Conservation (phyloP, 1,284 basidiomycete genomes). For the Rhodofomes roseus region DNA sequence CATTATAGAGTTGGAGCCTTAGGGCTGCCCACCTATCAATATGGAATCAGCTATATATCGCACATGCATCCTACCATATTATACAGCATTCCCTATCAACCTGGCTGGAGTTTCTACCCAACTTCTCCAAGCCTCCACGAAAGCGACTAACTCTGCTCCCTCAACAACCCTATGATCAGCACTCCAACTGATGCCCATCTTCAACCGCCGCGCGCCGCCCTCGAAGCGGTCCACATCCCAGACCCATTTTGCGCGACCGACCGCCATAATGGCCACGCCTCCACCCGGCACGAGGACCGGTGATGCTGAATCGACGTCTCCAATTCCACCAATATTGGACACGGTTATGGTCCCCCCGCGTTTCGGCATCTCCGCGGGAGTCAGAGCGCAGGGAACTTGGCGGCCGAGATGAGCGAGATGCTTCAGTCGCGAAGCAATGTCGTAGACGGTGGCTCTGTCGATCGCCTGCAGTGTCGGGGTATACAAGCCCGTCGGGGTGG, state of each 20-base stretch:
- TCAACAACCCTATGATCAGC: conserved; percentile 92
- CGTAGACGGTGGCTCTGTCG: conserved; percentile 58
- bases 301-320: conserved; percentile 65
- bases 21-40: too few species aligned
- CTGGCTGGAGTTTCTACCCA: conserved; percentile 81
- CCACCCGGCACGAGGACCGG: conserved; percentile 87
- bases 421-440: conserved; percentile 61
- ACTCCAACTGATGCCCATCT: conserved; percentile 79
- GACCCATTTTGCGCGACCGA: conserved; percentile 84
- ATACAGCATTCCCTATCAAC: conserved; percentile 63
- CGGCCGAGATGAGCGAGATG: conserved; percentile 64
- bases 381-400: conserved; percentile 60
- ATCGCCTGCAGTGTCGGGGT: conserved; percentile 77
- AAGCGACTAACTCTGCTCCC: conserved; percentile 88
- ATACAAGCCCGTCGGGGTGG: conserved; percentile 83
- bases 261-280: conserved; percentile 87
- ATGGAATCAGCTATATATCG: too few species aligned
- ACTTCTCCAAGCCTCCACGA: conserved; percentile 86
- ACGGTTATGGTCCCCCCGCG: conserved; percentile 80
- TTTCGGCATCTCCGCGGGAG: conserved; percentile 60
- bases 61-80: too few species aligned
- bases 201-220: conserved; percentile 60
- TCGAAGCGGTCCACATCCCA: conserved; percentile 58
- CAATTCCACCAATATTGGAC: conserved; percentile 84
- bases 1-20: too few species aligned